A percentile compares a stretch with the other conserved stretches of the same genome.
Conservation (phyloP, 208 protist genomes). For the Crithidia bombi region DNA sequence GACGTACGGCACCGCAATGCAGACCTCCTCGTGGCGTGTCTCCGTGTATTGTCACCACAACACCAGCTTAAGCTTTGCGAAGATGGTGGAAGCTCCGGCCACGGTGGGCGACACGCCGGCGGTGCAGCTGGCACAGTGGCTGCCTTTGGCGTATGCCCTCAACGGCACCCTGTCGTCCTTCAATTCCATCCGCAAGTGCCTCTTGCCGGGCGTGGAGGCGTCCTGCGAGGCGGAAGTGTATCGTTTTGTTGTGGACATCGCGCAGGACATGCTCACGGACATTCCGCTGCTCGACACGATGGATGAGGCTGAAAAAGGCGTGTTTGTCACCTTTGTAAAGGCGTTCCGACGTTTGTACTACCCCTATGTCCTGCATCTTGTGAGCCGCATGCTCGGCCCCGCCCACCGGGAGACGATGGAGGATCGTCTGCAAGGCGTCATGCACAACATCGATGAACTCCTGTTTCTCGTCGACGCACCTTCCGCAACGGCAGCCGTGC, state of each 20-base stretch:
- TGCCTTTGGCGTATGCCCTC: conserved; percentile 83
- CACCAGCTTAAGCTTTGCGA: conserved; percentile 14
- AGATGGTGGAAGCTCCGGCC: conserved; percentile 9
- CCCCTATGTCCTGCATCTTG: conserved; percentile 59
- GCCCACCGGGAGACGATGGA: conserved; percentile 59
- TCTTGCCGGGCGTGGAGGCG: conserved; percentile 59
- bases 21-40: conserved; percentile 57
- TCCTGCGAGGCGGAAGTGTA: conserved; percentile 53
- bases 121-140: conserved; percentile 60
- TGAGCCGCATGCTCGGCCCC: conserved; percentile 50
- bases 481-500: neutral
- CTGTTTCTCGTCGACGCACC: conserved; percentile 19
- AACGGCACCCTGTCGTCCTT: conserved; percentile 79
- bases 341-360: conserved; percentile 71
- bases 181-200: conserved; percentile 78
- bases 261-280: conserved; percentile 64
- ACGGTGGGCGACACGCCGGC: conserved; percentile 28
- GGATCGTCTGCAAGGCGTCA: conserved; percentile 24
- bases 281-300: conserved; percentile 62
- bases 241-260: conserved; percentile 50
- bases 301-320: conserved; percentile 47
- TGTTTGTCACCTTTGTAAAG: conserved; percentile 58
- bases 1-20: conserved; percentile 69
- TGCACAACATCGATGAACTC: conserved; percentile 31
- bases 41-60: conserved; percentile 29